Evolutionary conservation across 2,329 filamentous ascomycete genomes (phyloP).

Genomic region (Zelopaecilomyces penicillatus): DNA sequence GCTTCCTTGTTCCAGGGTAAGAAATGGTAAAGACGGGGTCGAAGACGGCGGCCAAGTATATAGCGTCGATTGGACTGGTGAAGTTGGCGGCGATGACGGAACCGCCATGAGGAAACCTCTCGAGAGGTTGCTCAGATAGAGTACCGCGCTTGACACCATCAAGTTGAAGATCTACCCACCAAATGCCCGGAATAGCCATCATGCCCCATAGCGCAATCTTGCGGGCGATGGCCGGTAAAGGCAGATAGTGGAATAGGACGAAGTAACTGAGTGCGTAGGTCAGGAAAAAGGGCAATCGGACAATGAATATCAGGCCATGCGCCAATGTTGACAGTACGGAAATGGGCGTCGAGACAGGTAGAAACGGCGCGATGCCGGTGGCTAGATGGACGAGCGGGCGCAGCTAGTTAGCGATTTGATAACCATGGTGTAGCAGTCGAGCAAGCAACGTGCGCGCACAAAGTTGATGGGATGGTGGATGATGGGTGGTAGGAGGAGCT

Average conservation of each 20-base stretch:
- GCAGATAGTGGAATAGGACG: conserved; percentile 72
- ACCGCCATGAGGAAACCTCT: conserved; percentile 68
- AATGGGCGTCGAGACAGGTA: conserved; percentile 64
- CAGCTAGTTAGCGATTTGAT: too few species aligned
- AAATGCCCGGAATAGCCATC: conserved; percentile 82
- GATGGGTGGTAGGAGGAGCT: conserved; percentile 1
- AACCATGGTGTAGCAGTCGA: not conserved
- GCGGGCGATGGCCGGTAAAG: conserved; percentile 52
- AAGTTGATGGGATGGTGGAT: not conserved
- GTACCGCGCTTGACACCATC: conserved; percentile 93
- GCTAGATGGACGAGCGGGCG: conserved; percentile 41
- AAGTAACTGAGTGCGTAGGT: conserved; percentile 65
- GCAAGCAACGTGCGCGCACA: not conserved
- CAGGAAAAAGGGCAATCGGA: conserved; percentile 73
- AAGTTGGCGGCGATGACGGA: conserved; percentile 84
- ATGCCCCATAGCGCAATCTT: conserved; percentile 85
- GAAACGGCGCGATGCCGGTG: conserved; percentile 92
- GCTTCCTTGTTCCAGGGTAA: conserved; percentile 64
- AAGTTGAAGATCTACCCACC: conserved; percentile 98
- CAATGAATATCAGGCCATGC: conserved; percentile 64
- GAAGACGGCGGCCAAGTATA: conserved; percentile 94
- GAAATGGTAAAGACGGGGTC: conserved; percentile 88
- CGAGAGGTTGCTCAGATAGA: conserved; percentile 62
- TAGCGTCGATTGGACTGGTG: conserved; percentile 83
- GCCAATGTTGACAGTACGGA: conserved; percentile 55